Evolutionary conservation across 495 filamentous ascomycete genomes (phyloP).

Genomic region (Aspergillus funiculosus): DNA sequence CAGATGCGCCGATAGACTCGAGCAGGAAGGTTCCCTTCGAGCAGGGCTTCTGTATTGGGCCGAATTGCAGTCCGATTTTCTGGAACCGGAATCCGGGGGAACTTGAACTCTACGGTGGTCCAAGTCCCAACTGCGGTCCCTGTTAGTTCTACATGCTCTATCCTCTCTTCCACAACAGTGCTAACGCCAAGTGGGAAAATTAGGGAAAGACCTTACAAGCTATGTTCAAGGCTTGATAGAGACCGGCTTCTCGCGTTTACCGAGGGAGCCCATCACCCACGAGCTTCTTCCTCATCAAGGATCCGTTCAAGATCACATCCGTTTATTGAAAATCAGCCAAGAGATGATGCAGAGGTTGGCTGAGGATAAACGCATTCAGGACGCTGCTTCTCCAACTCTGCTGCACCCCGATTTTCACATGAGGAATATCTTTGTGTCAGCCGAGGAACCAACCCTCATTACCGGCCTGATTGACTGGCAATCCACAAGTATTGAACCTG

Average conservation of each 20-base stretch:
- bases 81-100: constrained; percentile 37
- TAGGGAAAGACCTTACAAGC: constrained; percentile 26
- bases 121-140: constrained; percentile 32
- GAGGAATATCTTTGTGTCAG: constrained; percentile 41
- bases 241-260: constrained; percentile 29
- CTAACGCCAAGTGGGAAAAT: constrained; percentile 10
- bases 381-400: constrained; percentile 29
- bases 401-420: constrained; percentile 39
- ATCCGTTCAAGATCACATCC: constrained; percentile 29
- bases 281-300: constrained; percentile 28
- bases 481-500: constrained; percentile 34
- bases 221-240: constrained; percentile 32
- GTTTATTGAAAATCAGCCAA: constrained; percentile 27
- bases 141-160: constrained; percentile 26
- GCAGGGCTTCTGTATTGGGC: constrained; percentile 36
- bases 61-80: constrained; percentile 33
- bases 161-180: background rate
- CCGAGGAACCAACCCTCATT: constrained; percentile 34
- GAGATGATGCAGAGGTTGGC: constrained; percentile 26
- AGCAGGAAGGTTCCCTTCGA: constrained; percentile 25
- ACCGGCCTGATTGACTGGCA: constrained; percentile 41
- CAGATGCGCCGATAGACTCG: constrained; percentile 24
- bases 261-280: constrained; percentile 9
- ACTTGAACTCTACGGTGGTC: constrained; percentile 24
- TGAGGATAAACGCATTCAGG: constrained; percentile 28